Conservation (phyloP, 2,329 filamentous ascomycete genomes). For the Ceratocystis cacaofunesta region DNA sequence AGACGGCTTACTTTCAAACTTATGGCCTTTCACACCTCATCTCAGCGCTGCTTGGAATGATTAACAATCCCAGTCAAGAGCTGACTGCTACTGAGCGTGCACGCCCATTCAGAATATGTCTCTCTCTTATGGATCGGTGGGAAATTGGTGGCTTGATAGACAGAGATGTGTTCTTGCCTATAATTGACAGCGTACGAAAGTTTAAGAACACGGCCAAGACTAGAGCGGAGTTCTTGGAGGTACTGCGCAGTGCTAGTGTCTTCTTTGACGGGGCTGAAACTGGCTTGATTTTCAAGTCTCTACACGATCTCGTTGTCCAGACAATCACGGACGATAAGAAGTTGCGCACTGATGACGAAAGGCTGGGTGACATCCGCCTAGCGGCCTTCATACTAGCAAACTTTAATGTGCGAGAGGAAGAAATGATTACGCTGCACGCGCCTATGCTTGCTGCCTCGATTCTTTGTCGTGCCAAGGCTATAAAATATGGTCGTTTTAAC, state of each 20-base stretch:
- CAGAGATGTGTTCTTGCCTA: slow-evolving; percentile 73
- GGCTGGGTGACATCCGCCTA: slow-evolving; percentile 51
- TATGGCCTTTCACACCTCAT: slow-evolving; percentile 63
- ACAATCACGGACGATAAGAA: slow-evolving; percentile 27
- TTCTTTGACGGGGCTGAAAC: slow-evolving; percentile 98
- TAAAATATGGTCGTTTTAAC: slow-evolving; percentile 6
- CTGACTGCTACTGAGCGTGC: slow-evolving; percentile 45
- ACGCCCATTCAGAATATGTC: slow-evolving; percentile 75
- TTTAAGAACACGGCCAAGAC: slow-evolving; percentile 52
- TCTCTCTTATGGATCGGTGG: slow-evolving; percentile 96
- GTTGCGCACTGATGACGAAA: slow-evolving; percentile 26
- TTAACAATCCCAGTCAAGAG: slow-evolving; percentile 37
- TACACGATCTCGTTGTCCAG: slow-evolving; percentile 52
- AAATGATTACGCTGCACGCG: slow-evolving; percentile 80
- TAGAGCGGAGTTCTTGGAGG: slow-evolving; percentile 66
- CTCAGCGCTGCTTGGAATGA: slow-evolving; percentile 61
- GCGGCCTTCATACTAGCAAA: slow-evolving; percentile 69
- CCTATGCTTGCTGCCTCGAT: slow-evolving; percentile 59
- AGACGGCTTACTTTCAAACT: slow-evolving; percentile 68
- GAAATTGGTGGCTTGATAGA: slow-evolving; percentile 87
- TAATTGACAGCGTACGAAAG: slow-evolving; percentile 61
- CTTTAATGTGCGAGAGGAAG: slow-evolving; percentile 91
- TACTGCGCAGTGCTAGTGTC: slow-evolving; percentile 79
- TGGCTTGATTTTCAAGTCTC: slow-evolving; percentile 76
- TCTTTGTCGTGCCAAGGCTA: slow-evolving; percentile 21